phyloP scores from a whole-genome alignment of 1,284 basidiomycete species.

The Irpex lacteus region DNA sequence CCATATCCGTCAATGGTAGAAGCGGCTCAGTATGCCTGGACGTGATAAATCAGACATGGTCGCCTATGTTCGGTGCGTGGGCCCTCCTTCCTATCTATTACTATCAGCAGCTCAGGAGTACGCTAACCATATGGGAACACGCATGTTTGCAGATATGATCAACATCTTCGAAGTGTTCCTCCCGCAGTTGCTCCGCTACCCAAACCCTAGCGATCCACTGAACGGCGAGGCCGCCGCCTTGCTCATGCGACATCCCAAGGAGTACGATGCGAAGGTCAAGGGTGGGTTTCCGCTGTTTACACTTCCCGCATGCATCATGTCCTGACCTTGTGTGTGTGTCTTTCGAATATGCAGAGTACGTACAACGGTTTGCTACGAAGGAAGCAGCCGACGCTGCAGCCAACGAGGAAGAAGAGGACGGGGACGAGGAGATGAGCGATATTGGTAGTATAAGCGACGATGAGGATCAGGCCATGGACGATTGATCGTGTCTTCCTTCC shows the following conservation, averaged over 20 bases:
- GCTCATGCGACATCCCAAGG: slow-evolving; percentile 95
- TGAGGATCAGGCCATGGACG: slow-evolving; percentile 41
- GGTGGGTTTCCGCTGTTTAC: slow-evolving; percentile 42
- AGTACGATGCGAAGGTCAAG: slow-evolving; percentile 91
- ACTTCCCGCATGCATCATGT: background rate
- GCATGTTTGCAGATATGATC: slow-evolving; percentile 78
- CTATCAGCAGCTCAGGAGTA: background rate
- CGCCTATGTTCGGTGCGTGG: slow-evolving; percentile 90
- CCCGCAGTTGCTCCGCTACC: slow-evolving; percentile 94
- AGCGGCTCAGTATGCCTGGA: slow-evolving; percentile 95
- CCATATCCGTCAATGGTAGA: slow-evolving; percentile 37
- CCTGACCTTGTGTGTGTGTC: no score
- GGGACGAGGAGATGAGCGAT: slow-evolving; percentile 89
- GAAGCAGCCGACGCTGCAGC: slow-evolving; percentile 71
- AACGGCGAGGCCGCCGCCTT: slow-evolving; percentile 97
- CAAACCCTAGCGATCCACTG: slow-evolving; percentile 96
- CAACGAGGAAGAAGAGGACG: slow-evolving; percentile 61
- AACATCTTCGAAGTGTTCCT: slow-evolving; percentile 99
- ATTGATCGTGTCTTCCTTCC: slow-evolving; percentile 4
- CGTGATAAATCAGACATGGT: slow-evolving; percentile 99
- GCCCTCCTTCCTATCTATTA: slow-evolving; percentile 5
- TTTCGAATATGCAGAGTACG: slow-evolving; percentile 62
- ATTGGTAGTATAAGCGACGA: slow-evolving; percentile 86
- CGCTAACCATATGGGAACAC: background rate
- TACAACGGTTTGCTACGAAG: slow-evolving; percentile 81